Conservation (phyloP, 805 yeast species). For the Peterozyma toletana region DNA sequence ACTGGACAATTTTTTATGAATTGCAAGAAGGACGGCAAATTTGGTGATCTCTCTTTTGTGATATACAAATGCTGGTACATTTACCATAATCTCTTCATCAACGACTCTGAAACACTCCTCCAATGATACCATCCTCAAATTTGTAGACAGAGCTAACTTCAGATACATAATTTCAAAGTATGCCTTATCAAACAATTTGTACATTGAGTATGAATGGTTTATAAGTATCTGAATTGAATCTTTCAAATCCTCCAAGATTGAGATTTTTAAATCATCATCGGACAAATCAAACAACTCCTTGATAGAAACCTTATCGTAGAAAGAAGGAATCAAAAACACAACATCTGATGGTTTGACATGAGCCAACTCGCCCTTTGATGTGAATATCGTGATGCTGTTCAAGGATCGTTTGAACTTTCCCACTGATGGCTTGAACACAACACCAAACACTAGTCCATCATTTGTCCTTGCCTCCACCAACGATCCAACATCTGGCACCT, state of each 20-base stretch:
- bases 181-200: background rate
- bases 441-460: slow-evolving; percentile 22
- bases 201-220: background rate
- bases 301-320: slow-evolving; percentile 12
- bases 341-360: slow-evolving; percentile 22
- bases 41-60: background rate
- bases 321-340: slow-evolving; percentile 22
- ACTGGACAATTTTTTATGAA: slow-evolving; percentile 15
- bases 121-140: no score
- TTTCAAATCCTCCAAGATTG: slow-evolving; percentile 2
- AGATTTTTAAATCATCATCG: background rate
- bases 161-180: background rate
- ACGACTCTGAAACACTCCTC: no score
- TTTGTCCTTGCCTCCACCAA: slow-evolving; percentile 26
- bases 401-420: slow-evolving; percentile 28
- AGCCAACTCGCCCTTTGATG: slow-evolving; percentile 23
- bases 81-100: no score
- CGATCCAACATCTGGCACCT: slow-evolving; percentile 23
- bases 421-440: slow-evolving; percentile 25
- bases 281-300: background rate
- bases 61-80: no score
- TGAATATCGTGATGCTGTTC: slow-evolving; percentile 19
- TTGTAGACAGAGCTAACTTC: background rate
- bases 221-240: background rate
- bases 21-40: slow-evolving; percentile 11